phyloP scores from a whole-genome alignment of 1,139 yeast genomes.

The Yamadazyma conglobata region DNA sequence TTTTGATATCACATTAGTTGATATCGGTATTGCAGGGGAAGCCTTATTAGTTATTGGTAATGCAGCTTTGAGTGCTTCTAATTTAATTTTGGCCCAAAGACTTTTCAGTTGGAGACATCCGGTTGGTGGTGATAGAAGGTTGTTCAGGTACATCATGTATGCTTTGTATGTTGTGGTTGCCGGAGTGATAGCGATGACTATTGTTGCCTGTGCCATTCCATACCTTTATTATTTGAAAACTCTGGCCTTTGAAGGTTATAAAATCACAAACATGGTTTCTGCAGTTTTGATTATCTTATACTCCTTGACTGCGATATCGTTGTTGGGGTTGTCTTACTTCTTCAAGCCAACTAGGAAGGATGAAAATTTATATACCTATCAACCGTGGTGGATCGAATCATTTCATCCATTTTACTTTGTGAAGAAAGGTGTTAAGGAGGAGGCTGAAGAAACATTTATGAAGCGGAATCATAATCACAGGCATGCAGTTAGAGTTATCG shows the following conservation, averaged over 20 bases:
- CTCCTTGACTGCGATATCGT: slow-evolving; percentile 49
- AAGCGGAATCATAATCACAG: slow-evolving; percentile 47
- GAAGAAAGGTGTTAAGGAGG: slow-evolving; percentile 41
- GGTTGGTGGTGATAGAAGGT: slow-evolving; percentile 56
- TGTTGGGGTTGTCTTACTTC: slow-evolving; percentile 51
- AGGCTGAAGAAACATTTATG: slow-evolving; percentile 51
- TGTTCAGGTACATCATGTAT: slow-evolving; percentile 55
- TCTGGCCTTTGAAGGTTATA: slow-evolving; percentile 45
- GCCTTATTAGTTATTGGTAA: slow-evolving; percentile 34
- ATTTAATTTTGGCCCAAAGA: slow-evolving; percentile 53
- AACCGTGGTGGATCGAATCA: slow-evolving; percentile 78
- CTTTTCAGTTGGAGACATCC: slow-evolving; percentile 84
- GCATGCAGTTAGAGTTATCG: slow-evolving; percentile 49
- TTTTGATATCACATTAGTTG: slow-evolving; percentile 27
- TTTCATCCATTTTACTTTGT: slow-evolving; percentile 56
- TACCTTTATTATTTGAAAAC: slow-evolving; percentile 54
- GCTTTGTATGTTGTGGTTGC: slow-evolving; percentile 50
- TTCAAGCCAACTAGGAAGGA: slow-evolving; percentile 57
- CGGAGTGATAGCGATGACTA: slow-evolving; percentile 62
- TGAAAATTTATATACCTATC: slow-evolving; percentile 55
- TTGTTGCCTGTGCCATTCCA: slow-evolving; percentile 64
- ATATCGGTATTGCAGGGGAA: slow-evolving; percentile 32
- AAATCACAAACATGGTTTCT: slow-evolving; percentile 56
- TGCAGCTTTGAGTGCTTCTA: slow-evolving; percentile 32
- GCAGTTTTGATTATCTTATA: slow-evolving; percentile 55